Evolutionary conservation across 768 basidiomycete genomes (phyloP).

Genomic region (Tremella yokohamensis): DNA sequence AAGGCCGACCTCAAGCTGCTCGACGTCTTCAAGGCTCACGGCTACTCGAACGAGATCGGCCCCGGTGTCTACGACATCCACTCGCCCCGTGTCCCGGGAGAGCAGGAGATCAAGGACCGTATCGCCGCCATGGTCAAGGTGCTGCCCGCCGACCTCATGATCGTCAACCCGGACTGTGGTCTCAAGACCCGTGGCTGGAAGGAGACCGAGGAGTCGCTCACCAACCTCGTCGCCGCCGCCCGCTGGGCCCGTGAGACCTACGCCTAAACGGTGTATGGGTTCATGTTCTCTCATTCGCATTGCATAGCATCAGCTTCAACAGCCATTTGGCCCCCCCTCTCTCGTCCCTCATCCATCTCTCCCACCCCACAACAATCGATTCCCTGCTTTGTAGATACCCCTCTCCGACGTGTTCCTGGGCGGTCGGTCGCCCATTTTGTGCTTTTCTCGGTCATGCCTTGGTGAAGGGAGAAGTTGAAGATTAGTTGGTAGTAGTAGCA

Average conservation of each 20-base stretch:
- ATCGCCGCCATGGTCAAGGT: slow-evolving; percentile 76
- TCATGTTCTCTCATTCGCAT: slow-evolving; percentile 5
- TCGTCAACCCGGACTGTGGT: slow-evolving; percentile 97
- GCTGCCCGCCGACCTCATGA: slow-evolving; percentile 69
- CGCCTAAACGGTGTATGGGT: slow-evolving; percentile 57
- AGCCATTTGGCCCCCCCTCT: slow-evolving; percentile 16
- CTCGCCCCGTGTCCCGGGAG: slow-evolving; percentile 92
- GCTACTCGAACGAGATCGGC: slow-evolving; percentile 92
- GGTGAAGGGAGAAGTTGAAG: slow-evolving; percentile 7
- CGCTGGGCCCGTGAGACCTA: slow-evolving; percentile 85
- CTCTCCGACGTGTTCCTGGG: background rate
- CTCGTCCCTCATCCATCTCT: slow-evolving; percentile 5
- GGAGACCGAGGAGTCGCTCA: slow-evolving; percentile 87
- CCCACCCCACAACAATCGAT: slow-evolving; percentile 3
- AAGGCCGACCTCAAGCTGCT: slow-evolving; percentile 98
- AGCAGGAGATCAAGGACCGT: slow-evolving; percentile 91
- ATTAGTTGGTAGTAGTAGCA: slow-evolving; percentile 18
- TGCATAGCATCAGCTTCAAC: slow-evolving; percentile 35
- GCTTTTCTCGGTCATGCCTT: background rate
- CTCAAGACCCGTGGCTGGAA: slow-evolving; percentile 98
- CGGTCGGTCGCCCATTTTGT: background rate
- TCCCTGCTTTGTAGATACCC: slow-evolving; percentile 1
- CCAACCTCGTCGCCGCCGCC: slow-evolving; percentile 84
- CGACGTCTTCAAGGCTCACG: slow-evolving; percentile 87
- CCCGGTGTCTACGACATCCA: slow-evolving; percentile 99